Base-by-base conservation (phyloP, 78 protist genomes). In the Mantamonas sphyraenae region DNA sequence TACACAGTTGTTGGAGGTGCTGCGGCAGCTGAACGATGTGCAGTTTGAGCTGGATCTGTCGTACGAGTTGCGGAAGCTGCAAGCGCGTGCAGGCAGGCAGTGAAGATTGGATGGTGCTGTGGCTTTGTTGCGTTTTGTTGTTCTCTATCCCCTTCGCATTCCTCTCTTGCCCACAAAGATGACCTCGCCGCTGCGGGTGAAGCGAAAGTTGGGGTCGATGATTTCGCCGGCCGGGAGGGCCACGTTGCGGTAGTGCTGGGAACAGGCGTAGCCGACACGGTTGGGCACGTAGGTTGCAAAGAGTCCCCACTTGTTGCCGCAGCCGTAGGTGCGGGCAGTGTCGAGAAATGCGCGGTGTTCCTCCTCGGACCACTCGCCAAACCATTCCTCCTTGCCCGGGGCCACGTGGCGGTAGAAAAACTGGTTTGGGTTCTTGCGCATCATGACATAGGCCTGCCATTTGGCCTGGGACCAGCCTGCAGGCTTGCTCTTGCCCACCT, bases 221-320 rank as follows among this genome's bases (percentile, higher is more conserved):
- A 45, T 45, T n/a, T n/a, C n/a, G 20, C 73, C 62, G 34, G 10
- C 42, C 4, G 64, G 43, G 43, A 71, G 76, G 2, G 58, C 24
- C 30, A 58, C 76, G 5, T 55, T 51, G 1, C 76, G 65, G 37
- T 71, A 71, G 65, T 40, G 58, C 45, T 38, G 22, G 3, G 76
- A 35, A 58, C 76, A 71, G 59, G 56, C 67, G 42, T 71, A 71
- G n/a, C 76, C 76, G 33, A 71, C 76, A n/a, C 76, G 76, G 58
- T 71, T 10, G 3, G 65, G 69, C 20, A 71, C 58, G 42, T 71
- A 38, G 20, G 35, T 58, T 8, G 76, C 12, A 14, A 71, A 71
- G 42, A 71, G 76, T 2, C 76, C 76, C 76, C 76, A 71, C 67
- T 71, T 71, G 67, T 71, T 40, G n/a, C 76, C 76, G 31, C 37